Conservation (phyloP, 495 filamentous ascomycete genomes). For the Rhypophila decipiens region DNA sequence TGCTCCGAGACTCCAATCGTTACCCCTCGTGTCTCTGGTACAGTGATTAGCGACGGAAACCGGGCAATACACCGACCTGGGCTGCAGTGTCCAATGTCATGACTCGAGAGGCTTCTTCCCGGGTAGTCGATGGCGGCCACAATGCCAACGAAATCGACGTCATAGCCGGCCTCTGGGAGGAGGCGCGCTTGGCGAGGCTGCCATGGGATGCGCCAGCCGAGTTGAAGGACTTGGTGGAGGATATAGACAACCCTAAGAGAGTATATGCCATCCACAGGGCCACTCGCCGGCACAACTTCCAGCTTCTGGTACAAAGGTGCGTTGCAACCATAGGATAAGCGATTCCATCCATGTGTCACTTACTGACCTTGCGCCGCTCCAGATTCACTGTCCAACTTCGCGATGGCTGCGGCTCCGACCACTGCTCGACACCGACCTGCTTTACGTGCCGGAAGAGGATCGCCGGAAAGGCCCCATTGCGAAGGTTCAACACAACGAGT, state of each 20-base stretch:
- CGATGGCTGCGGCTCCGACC: slow-evolving; percentile 65
- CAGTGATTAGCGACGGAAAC: background rate
- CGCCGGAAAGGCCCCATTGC: slow-evolving; percentile 58
- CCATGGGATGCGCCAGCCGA: slow-evolving; percentile 47
- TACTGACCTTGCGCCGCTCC: background rate
- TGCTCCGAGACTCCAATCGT: background rate
- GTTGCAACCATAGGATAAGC: too few relatives aligned
- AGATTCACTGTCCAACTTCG: slow-evolving; percentile 83
- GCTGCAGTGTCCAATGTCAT: slow-evolving; percentile 38
- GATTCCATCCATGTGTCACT: background rate
- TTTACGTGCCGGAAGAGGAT: slow-evolving; percentile 67
- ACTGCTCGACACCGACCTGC: slow-evolving; percentile 72
- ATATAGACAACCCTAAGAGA: slow-evolving; percentile 46
- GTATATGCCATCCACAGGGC: slow-evolving; percentile 47
- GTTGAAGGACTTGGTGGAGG: slow-evolving; percentile 40
- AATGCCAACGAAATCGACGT: slow-evolving; percentile 24
- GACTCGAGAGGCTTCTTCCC: slow-evolving; percentile 41
- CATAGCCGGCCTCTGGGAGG: slow-evolving; percentile 45
- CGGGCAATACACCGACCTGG: background rate
- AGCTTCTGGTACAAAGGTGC: slow-evolving; percentile 48
- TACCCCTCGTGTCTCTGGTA: too few relatives aligned
- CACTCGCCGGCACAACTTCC: slow-evolving; percentile 46
- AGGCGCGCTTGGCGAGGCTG: slow-evolving; percentile 43
- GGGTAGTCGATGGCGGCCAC: slow-evolving; percentile 27
- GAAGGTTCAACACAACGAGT: slow-evolving; percentile 61